Conservation (phyloP, 495 filamentous ascomycete species). For the Penicillium verhagenii region DNA sequence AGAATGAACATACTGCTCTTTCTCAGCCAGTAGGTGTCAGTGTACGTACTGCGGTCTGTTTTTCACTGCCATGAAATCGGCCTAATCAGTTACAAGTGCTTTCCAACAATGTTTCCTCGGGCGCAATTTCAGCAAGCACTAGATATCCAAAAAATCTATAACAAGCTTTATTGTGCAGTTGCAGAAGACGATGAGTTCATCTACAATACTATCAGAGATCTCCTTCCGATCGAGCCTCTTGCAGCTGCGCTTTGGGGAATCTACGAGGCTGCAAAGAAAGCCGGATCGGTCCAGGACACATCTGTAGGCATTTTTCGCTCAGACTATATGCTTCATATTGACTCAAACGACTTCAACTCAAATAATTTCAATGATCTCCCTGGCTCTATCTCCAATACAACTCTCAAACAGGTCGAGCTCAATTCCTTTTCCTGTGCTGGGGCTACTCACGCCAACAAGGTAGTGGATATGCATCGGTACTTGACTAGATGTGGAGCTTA, state of each 20-base stretch:
- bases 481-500: slow-evolving; percentile 27
- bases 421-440: slow-evolving; percentile 88
- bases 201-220: slow-evolving; percentile 28
- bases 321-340: slow-evolving; percentile 81
- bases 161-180: slow-evolving; percentile 75
- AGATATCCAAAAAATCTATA: slow-evolving; percentile 69
- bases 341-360: background rate
- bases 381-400: slow-evolving; percentile 8
- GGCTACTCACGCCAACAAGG: slow-evolving; percentile 57
- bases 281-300: slow-evolving; percentile 57
- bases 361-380: too few relatives aligned
- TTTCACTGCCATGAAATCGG: background rate
- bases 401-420: slow-evolving; percentile 86
- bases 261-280: slow-evolving; percentile 66
- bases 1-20: slow-evolving; percentile 59
- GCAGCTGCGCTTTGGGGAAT: slow-evolving; percentile 75
- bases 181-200: slow-evolving; percentile 75
- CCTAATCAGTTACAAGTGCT: slow-evolving; percentile 28
- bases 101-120: slow-evolving; percentile 75
- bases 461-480: slow-evolving; percentile 63
- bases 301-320: slow-evolving; percentile 83
- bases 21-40: slow-evolving; percentile 75
- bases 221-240: slow-evolving; percentile 64
- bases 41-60: slow-evolving; percentile 37
- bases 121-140: slow-evolving; percentile 67